Conservation (phyloP, 2,329 filamentous ascomycete genomes). For the Trichothecium sympodiale region DNA sequence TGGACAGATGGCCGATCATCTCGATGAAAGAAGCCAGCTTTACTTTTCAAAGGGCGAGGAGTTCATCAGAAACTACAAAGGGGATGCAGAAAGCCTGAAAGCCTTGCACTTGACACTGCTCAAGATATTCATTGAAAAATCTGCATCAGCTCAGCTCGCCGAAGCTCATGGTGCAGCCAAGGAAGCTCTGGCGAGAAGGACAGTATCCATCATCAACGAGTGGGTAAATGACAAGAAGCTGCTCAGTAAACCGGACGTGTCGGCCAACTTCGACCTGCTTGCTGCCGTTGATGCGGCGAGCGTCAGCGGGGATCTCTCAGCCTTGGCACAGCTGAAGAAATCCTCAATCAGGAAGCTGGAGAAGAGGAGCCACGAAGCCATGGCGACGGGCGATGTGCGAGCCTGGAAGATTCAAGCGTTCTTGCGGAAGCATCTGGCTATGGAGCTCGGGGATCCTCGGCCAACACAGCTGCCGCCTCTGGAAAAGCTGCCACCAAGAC, state of each 20-base stretch:
- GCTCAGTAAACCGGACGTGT: slow-evolving; percentile 11
- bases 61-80: slow-evolving; percentile 5
- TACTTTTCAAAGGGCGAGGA: slow-evolving; percentile 22
- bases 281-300: slow-evolving; percentile 21
- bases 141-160: slow-evolving; percentile 14
- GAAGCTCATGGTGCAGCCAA: slow-evolving; percentile 14
- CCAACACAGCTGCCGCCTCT: slow-evolving; percentile 22
- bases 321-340: slow-evolving; percentile 14
- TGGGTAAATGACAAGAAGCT: slow-evolving; percentile 20
- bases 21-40: slow-evolving; percentile 29
- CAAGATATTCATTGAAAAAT: slow-evolving; percentile 20
- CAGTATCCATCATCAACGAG: slow-evolving; percentile 14
- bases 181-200: slow-evolving; percentile 14
- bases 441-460: slow-evolving; percentile 17
- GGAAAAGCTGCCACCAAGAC: slow-evolving; percentile 14
- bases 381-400: slow-evolving; percentile 22
- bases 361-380: slow-evolving; percentile 19
- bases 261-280: slow-evolving; percentile 16
- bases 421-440: slow-evolving; percentile 24
- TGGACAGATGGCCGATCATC: slow-evolving; percentile 31
- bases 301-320: slow-evolving; percentile 11
- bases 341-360: slow-evolving; percentile 20
- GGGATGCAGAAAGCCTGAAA: slow-evolving; percentile 9
- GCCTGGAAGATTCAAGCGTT: slow-evolving; percentile 37
- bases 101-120: slow-evolving; percentile 24